A percentile compares a stretch with the other conserved stretches of the same genome.
These are phyloP conservation scores for Ampelocalamus luodianensis DNA, from an alignment of 176 grass and related monocot genomes.

Conservation along the genomic window DNA sequence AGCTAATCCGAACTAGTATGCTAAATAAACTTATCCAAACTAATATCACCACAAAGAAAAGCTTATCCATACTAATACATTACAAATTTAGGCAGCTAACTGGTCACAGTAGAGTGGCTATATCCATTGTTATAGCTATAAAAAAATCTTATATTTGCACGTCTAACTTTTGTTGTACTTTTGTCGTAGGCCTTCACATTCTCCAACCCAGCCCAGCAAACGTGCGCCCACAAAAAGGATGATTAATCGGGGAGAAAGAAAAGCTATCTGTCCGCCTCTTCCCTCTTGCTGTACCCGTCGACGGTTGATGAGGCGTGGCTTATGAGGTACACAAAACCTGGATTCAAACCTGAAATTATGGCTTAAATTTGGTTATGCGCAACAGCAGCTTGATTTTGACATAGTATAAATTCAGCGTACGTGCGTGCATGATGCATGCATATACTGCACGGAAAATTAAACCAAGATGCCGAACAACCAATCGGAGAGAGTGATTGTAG, in stretches of 20 bases:
- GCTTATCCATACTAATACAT: conserved; percentile 38
- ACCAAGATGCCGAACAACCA: neutral
- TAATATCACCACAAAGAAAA: conserved; percentile 21
- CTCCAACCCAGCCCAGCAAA: conserved; percentile 21
- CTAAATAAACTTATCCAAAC: conserved; percentile 41
- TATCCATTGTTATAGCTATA: neutral
- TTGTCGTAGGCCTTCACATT: conserved; percentile 9
- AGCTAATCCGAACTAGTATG: conserved; percentile 33
- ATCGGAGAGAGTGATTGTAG: neutral
- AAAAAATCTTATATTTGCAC: conserved; percentile 42
- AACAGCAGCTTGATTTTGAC: conserved; percentile 5
- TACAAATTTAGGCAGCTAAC: conserved; percentile 27
- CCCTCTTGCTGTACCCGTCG: conserved; percentile 8
- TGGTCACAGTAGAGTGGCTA: conserved; percentile 22
- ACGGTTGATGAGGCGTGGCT: conserved; percentile 8
- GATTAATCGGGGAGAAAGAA: conserved; percentile 34
- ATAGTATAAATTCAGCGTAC: neutral
- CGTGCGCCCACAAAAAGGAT: conserved; percentile 27
- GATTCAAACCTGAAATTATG: conserved; percentile 6
- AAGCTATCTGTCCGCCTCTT: conserved; percentile 37
- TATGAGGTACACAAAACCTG: neutral
- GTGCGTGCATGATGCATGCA: too few relatives aligned
- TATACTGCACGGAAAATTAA: neutral
- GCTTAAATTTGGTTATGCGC: neutral
- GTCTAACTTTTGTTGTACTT: conserved; percentile 33